Evolutionary conservation across 2,329 filamentous ascomycete genomes (phyloP), one percentile per base, ranked within the genome.

Genomic region (Phyllosticta paracitricarpa): DNA sequence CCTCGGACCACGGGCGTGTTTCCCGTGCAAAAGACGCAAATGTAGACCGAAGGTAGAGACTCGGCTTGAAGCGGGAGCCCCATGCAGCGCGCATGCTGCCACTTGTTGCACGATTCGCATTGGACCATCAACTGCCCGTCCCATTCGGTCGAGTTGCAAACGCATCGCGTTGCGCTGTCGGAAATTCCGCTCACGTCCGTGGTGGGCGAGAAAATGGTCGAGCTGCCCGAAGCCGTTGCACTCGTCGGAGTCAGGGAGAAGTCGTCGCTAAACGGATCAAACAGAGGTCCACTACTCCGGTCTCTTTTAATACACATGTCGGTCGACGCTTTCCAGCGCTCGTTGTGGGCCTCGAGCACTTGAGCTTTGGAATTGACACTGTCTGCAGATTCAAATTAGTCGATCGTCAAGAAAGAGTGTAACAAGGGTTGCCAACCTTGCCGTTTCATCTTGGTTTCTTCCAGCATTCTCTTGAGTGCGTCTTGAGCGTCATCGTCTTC

Each of bases 61-160:
- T 76, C 74, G 19, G 75, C 70, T 61, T 80, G 77, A 9, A 14
- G 61, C 2, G 56, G 61, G 17, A 85, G 70, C 1, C 83, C 82
- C 24, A 85, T 77, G 66, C 84, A 87, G 60, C 76, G 76, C 33
- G 80, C 80, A 66, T 87, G 84, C 30, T 84, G 74, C 80, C 82
- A 86, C 66, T 85, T 83, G n/a, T 76, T 80, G 72, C 84, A 87
- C 25, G 80, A 82, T 69, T 83, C 81, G 72, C 84, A 87, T 73
- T 85, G 83, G 55, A 86, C 78, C 79, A 86, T 83, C 30, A 81
- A 69, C 65, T 79, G 78, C 24, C 79, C 81, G 59, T 79, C 78
- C 59, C 79, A 82, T 51, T 82, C 78, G 58, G 77, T 73, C 17
- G 79, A 77, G 57, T 81, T 79, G 67, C 84, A 87, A 26, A 84